Conservation (phyloP, 148 eudicot genomes). For the Nyssa sinensis region DNA sequence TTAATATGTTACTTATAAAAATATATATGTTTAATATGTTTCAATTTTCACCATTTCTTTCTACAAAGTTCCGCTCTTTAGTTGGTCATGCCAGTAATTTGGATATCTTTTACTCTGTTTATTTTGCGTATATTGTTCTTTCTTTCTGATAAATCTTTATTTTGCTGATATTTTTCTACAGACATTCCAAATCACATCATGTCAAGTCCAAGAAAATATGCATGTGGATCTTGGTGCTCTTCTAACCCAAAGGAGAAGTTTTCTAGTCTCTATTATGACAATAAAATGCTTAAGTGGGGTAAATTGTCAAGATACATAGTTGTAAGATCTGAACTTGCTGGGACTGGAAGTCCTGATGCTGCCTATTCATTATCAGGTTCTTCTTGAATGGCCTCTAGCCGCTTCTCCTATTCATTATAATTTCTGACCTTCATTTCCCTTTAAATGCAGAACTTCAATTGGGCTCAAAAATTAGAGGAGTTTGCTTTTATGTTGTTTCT, state of each 20-base stretch:
- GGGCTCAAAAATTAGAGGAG: conserved; percentile 62
- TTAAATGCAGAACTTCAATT: conserved; percentile 46
- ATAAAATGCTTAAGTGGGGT: conserved; percentile 15
- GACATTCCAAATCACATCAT: conserved; percentile 29
- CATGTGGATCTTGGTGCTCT: conserved; percentile 21
- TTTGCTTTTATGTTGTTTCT: conserved; percentile 64
- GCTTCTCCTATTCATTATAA: conserved; percentile 11
- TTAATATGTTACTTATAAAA: neutral
- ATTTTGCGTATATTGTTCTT: conserved; percentile 17
- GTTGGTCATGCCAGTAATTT: neutral
- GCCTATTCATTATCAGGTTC: conserved; percentile 61
- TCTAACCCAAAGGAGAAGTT: conserved; percentile 27
- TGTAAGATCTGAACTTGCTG: conserved; percentile 63
- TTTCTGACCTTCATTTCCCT: neutral
- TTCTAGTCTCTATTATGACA: conserved; percentile 13
- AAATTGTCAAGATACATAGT: conserved; percentile 39
- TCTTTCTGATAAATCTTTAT: too few relatives aligned
- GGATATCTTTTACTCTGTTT: neutral
- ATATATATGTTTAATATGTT: neutral
- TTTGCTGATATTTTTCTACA: conserved; percentile 21
- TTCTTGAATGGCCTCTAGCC: conserved; percentile 2
- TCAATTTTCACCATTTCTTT: neutral
- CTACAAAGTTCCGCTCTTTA: neutral
- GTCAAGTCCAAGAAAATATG: conserved; percentile 23
- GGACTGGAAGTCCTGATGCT: conserved; percentile 57